phyloP scores from a whole-genome alignment of 179 eudicot species.

The Patellifolia procumbens region DNA sequence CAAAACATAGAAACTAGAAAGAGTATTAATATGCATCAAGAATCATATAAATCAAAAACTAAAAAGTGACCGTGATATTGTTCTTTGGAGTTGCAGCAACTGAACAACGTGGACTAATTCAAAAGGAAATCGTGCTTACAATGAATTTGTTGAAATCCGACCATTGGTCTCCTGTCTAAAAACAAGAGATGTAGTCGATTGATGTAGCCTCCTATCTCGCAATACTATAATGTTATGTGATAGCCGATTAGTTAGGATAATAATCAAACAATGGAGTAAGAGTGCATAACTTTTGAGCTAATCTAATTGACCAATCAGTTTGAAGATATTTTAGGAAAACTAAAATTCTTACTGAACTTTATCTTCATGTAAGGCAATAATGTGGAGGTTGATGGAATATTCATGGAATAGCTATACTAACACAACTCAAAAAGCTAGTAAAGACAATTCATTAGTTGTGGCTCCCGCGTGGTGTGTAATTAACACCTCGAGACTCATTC shows the following conservation, averaged over 20 bases:
- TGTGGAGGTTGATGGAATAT: not conserved
- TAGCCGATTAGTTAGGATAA: not conserved
- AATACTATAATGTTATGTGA: too few species aligned
- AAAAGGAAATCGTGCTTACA: too few species aligned
- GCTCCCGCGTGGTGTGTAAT: constrained; percentile 5
- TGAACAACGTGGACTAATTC: too few species aligned
- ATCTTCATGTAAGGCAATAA: not conserved
- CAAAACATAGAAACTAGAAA: too few species aligned
- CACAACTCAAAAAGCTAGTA: not conserved
- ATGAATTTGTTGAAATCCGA: too few species aligned
- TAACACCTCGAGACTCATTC: not conserved
- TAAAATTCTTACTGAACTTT: not conserved
- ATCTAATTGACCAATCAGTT: not conserved
- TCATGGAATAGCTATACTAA: not conserved
- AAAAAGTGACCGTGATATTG: too few species aligned
- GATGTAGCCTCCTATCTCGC: too few species aligned
- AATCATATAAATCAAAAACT: too few species aligned
- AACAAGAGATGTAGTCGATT: too few species aligned
- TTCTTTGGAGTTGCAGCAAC: too few species aligned
- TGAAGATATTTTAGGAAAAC: not conserved
- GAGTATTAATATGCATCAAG: too few species aligned
- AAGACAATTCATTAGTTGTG: constrained; percentile 8
- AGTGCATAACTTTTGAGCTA: not conserved
- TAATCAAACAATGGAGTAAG: not conserved
- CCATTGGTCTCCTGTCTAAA: too few species aligned